Evolutionary conservation across 2,329 filamentous ascomycete species (phyloP).

Genomic region (Tothia fuscella): DNA sequence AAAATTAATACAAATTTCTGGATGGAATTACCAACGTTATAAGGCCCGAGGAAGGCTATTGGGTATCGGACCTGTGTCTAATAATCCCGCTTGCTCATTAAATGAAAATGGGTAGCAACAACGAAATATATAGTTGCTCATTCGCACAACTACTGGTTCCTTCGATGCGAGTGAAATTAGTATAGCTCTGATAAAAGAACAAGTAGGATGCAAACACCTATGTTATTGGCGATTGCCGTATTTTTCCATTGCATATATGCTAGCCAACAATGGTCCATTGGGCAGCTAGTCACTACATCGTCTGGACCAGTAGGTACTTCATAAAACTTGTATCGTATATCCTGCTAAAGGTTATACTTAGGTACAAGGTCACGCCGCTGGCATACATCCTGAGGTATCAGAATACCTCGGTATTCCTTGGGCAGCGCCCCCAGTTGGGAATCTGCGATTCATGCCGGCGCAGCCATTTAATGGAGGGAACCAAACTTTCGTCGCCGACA

Average conservation of each 20-base stretch:
- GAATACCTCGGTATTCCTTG: conserved; percentile 10
- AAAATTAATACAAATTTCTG: too few relatives aligned
- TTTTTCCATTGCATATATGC: background rate
- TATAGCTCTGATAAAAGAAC: too few relatives aligned
- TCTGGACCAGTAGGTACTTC: conserved; percentile 2
- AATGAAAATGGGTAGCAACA: too few relatives aligned
- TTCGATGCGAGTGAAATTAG: too few relatives aligned
- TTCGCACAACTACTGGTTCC: too few relatives aligned
- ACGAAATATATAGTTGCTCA: too few relatives aligned
- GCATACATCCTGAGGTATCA: conserved; percentile 7
- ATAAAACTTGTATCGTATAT: background rate
- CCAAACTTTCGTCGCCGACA: background rate
- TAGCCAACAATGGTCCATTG: conserved; percentile 8
- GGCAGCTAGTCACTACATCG: conserved; percentile 4
- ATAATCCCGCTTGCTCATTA: too few relatives aligned
- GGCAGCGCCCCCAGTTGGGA: conserved; percentile 3
- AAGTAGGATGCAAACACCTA: too few relatives aligned
- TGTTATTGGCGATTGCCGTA: background rate
- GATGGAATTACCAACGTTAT: too few relatives aligned
- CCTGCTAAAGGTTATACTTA: background rate
- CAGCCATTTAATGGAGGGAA: conserved; percentile 5
- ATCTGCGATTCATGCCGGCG: conserved; percentile 7
- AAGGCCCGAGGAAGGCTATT: too few relatives aligned
- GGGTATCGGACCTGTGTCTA: too few relatives aligned
- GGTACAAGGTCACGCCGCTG: conserved; percentile 1